Evolutionary conservation across 2,329 filamentous ascomycete genomes (phyloP), one percentile per base, ranked within the genome.

Genomic region (Calycina herbarum): DNA sequence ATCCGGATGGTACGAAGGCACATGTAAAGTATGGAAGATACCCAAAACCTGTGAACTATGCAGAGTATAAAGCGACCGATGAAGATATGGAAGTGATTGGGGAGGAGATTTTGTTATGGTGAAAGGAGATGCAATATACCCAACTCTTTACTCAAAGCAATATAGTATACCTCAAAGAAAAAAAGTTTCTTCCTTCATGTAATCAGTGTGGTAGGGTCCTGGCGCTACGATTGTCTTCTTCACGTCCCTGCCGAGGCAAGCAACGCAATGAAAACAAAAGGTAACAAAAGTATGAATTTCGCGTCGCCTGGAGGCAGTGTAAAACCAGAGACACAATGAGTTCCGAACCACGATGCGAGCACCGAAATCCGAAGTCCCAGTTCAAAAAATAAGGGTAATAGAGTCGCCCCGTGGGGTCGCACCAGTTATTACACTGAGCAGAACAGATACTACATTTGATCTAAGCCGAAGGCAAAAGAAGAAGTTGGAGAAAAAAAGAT

Each of bases 301-400:
- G 89, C 89, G 83, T 90, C 87, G 77, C 85, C 86, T 82, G 82
- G 86, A 84, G 82, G 80, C 84, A 91, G 88, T 91, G 88, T 87
- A 84, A 88, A 85, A 86, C 87, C 84, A 82, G 84, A 86, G 87
- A 90, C 87, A 91, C 89, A 78, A 84, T 90, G 85, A 78, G 76
- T 76, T 75, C 73, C 11, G 31, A 77, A 77, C 77, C 82, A 83
- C 88, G 82, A 61, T 29, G 87, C 88, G 89, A 91, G 88, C 87
- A 83, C 87, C 84, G 86, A 83, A 70, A 69, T 74, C 78, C 75
- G 73, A 76, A 76, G 7, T 48, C 78, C 71, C 83, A 72, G 67
- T 72, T 63, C 82, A 91, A 91, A 89, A 90, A 93, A 68, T 59
- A 61, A 33, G 31, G 20, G 27, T 57, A 62, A 64, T 54, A 54